Conservation (phyloP, 1,284 basidiomycete genomes). For the Ganoderma meredithae region DNA sequence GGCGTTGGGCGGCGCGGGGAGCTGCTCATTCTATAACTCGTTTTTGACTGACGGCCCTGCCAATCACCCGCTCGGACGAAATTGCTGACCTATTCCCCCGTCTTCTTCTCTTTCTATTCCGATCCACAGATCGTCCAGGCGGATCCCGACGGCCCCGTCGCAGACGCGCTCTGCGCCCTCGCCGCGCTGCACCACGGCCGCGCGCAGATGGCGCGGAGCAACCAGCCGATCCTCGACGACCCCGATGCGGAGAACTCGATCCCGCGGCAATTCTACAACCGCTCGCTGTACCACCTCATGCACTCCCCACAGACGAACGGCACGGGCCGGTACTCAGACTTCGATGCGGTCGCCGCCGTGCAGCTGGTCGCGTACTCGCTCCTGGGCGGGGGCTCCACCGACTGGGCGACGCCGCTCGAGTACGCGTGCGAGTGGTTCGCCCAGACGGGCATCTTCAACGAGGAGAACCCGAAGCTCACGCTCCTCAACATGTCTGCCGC, state of each 20-base stretch:
- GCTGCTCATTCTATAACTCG: neutral
- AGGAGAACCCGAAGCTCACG: constrained; percentile 67
- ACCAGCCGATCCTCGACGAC: constrained; percentile 48
- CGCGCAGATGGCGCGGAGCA: constrained; percentile 63
- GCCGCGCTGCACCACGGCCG: constrained; percentile 73
- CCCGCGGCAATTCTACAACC: constrained; percentile 72
- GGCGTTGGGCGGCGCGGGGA: neutral
- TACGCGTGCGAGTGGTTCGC: constrained; percentile 77
- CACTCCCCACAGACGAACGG: constrained; percentile 52
- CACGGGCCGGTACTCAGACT: constrained; percentile 61
- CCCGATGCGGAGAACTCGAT: constrained; percentile 62
- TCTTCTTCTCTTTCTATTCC: too few relatives aligned
- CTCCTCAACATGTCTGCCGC: constrained; percentile 60
- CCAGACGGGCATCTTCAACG: constrained; percentile 63
- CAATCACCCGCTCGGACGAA: neutral
- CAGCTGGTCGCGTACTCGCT: constrained; percentile 76
- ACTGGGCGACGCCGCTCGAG: constrained; percentile 72
- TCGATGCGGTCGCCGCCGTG: constrained; percentile 76
- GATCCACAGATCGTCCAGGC: constrained; percentile 61
- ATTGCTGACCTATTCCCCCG: constrained; percentile 17
- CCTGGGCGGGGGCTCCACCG: constrained; percentile 65
- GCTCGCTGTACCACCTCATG: constrained; percentile 62
- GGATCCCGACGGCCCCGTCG: constrained; percentile 72
- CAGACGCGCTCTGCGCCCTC: constrained; percentile 77
- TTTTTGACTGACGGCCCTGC: constrained; percentile 12